phyloP scores from a whole-genome alignment of 495 filamentous ascomycete genomes.

The Penicillium simplicissimum region DNA sequence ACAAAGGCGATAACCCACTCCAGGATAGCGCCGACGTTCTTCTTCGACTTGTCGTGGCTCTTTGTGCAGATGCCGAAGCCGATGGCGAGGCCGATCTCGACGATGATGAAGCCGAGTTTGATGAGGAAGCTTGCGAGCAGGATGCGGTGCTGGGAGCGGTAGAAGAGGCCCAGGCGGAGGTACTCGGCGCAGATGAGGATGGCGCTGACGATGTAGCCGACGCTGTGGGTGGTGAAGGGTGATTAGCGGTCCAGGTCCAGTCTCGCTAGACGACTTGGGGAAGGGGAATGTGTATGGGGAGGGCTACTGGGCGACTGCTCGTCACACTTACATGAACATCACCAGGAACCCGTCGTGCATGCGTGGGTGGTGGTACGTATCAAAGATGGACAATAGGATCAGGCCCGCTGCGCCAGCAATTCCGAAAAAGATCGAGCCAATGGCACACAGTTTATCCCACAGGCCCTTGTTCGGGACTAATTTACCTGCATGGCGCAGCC shows the following conservation, averaged over 20 bases:
- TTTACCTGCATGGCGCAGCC: conserved; percentile 74
- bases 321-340: conserved; percentile 74
- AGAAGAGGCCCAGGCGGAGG: conserved; percentile 74
- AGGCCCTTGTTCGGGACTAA: conserved; percentile 67
- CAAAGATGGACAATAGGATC: conserved; percentile 81
- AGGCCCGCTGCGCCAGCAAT: conserved; percentile 75
- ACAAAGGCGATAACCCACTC: conserved; percentile 89
- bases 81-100: conserved; percentile 76
- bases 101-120: conserved; percentile 76
- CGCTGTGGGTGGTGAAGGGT: conserved; percentile 22
- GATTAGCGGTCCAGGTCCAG: conserved; percentile 7
- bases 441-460: conserved; percentile 69
- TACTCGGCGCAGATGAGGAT: conserved; percentile 89
- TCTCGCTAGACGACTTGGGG: too few relatives aligned
- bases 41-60: conserved; percentile 37
- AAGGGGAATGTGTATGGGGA: too few relatives aligned
- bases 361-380: conserved; percentile 64
- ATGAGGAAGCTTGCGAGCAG: conserved; percentile 77
- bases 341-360: conserved; percentile 77
- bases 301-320: too few relatives aligned
- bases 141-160: conserved; percentile 65
- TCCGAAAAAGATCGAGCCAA: conserved; percentile 69
- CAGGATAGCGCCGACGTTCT: conserved; percentile 60
- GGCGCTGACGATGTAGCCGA: conserved; percentile 69
- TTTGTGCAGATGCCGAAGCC: conserved; percentile 49